These are phyloP conservation scores for Kwoniella pini DNA, from an alignment of 768 basidiomycete species.

Conservation along the genomic window DNA sequence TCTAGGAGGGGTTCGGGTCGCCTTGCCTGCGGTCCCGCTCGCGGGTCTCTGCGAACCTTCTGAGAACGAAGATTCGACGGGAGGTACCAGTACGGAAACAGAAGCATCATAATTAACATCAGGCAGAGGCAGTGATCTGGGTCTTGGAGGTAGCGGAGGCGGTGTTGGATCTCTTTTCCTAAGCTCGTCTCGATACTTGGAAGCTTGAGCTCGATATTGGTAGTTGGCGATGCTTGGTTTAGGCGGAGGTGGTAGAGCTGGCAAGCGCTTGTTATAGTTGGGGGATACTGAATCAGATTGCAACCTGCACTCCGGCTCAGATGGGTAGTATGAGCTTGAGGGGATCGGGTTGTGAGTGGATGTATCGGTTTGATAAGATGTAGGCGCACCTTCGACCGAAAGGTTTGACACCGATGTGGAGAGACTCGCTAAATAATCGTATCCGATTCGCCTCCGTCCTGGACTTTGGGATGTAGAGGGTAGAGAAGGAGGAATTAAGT, in stretches of 20 bases:
- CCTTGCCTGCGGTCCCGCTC: background rate
- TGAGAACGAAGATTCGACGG: too few species aligned
- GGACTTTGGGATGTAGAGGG: too few species aligned
- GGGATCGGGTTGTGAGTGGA: too few species aligned
- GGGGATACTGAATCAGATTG: constrained; percentile 8
- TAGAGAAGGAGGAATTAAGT: too few species aligned
- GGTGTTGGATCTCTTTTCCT: constrained; percentile 11
- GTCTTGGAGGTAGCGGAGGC: constrained; percentile 22
- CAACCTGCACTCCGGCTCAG: background rate
- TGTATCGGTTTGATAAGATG: background rate
- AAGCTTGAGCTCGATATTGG: too few species aligned
- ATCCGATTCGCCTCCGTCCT: background rate
- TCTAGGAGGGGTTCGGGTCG: background rate
- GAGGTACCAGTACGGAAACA: background rate
- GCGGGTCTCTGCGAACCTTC: too few species aligned
- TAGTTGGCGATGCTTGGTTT: constrained; percentile 1
- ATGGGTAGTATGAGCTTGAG: too few species aligned
- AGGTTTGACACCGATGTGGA: constrained; percentile 2
- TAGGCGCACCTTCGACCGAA: background rate
- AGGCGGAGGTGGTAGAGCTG: constrained; percentile 20
- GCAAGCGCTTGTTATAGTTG: constrained; percentile 10
- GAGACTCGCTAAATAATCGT: constrained; percentile 6
- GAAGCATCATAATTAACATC: background rate
- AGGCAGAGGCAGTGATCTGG: constrained; percentile 14
- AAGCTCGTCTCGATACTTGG: too few species aligned